Base-by-base conservation (phyloP, 352 stramenopile species). In the Phytophthora boehmeriae region DNA sequence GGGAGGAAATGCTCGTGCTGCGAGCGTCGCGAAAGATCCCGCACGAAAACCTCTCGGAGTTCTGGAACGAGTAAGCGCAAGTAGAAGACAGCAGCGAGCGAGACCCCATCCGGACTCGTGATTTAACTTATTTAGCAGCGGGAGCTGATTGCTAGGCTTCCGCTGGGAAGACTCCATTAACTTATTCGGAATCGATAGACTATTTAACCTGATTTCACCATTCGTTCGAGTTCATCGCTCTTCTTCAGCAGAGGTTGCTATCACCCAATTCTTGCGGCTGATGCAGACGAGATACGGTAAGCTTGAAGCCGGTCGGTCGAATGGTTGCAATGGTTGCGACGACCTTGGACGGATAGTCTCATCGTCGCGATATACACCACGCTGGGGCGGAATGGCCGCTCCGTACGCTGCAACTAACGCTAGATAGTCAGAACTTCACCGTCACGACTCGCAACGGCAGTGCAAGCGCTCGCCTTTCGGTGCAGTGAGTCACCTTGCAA, bases 1-100 rank as follows among this genome's bases (percentile, higher is more conserved):
- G 76, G 20, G 82, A 89, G 62, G 85, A 93, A 46, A 90, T 93
- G 82, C 81, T 93, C 44, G 76, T 92, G 36, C 66, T 93, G 38
- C 80, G 80, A 28, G 85, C 85, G 22, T 90, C 78, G 19, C 80
- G 85, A 17, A 63, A 83, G 36, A 90, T 93, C 48, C 85, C 85
- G 17, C 62, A 68, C 22, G 73, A 86, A 41, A 93, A 93, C 69
- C 76, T 86, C 54, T 92, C 85, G 55, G 79, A 91, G 64, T 86
- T 92, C 50, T 93, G 84, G 84, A 73, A 73, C 59, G 50, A 77
- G 57, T 69, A 59, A 76, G 44, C 20, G 47, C 44, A 39, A 25
- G 45, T 32, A 48, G n/a, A 54, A 22, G 30, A 14, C 14, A 28
- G 27, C 38, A 27, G n/a, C 17, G 48, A 42, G 10, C 48, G 39